Conservation (phyloP, 2,329 filamentous ascomycete species). For the Albophoma yamanashiensis region DNA sequence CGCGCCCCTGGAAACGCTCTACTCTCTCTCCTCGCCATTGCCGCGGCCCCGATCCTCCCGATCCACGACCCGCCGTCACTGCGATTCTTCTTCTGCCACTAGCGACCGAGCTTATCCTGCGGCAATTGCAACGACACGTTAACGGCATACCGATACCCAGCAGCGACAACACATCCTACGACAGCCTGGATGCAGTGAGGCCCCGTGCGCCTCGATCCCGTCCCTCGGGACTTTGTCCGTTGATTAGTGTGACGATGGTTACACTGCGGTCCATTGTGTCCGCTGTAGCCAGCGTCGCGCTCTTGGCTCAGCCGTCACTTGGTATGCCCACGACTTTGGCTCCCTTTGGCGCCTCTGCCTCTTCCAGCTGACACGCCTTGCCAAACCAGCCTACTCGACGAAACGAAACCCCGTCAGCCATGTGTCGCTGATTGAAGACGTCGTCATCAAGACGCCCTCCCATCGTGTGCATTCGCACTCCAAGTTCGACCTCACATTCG, state of each 20-base stretch:
- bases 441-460: slow-evolving; percentile 67
- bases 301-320: slow-evolving; percentile 10
- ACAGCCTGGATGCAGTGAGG: slow-evolving; percentile 1
- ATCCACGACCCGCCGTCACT: neutral
- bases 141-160: neutral
- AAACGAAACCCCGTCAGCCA: slow-evolving; percentile 68
- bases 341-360: neutral
- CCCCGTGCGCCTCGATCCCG: neutral
- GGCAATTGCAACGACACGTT: neutral
- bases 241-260: slow-evolving; percentile 11
- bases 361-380: slow-evolving; percentile 11
- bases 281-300: slow-evolving; percentile 12
- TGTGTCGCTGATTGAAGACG: slow-evolving; percentile 62
- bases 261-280: slow-evolving; percentile 12
- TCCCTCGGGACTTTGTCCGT: slow-evolving; percentile 1
- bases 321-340: slow-evolving; percentile 11
- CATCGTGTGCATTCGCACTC: slow-evolving; percentile 72
- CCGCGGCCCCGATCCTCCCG: neutral
- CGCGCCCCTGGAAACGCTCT: neutral
- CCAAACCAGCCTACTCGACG: slow-evolving; percentile 51
- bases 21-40: neutral
- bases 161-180: neutral
- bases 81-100: neutral
- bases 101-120: neutral
- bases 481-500: slow-evolving; percentile 76